These are phyloP conservation scores for Cytospora piceae DNA, from an alignment of 2,329 filamentous ascomycete genomes.

Conservation along the genomic window DNA sequence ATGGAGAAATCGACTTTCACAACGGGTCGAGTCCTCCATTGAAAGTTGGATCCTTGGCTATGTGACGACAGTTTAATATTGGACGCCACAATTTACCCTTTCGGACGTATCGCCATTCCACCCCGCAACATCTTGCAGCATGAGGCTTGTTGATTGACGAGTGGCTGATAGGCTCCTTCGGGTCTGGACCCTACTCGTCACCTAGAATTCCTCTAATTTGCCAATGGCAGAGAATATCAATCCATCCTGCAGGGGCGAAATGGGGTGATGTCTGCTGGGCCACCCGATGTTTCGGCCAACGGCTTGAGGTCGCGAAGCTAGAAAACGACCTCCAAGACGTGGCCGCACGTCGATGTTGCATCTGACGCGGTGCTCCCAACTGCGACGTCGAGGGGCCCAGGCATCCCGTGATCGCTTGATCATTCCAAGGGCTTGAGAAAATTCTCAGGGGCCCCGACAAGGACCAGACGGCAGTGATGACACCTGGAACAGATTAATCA, in stretches of 20 bases:
- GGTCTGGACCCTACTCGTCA: conserved; percentile 20
- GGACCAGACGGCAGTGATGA: background rate
- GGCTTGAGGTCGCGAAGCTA: conserved; percentile 16
- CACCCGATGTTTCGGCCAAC: conserved; percentile 19
- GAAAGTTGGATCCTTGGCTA: conserved; percentile 20
- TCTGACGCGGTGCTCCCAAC: conserved; percentile 20
- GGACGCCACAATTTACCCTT: conserved; percentile 20
- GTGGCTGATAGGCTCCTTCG: conserved; percentile 21
- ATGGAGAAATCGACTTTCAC: background rate
- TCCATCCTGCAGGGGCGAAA: background rate
- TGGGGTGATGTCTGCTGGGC: conserved; percentile 13
- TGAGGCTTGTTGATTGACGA: conserved; percentile 11
- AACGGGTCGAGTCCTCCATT: conserved; percentile 9
- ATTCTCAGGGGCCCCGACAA: background rate
- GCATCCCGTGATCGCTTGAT: conserved; percentile 12
- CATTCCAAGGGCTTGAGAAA: conserved; percentile 9
- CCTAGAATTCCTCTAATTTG: conserved; percentile 7
- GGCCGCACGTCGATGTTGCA: conserved; percentile 15
- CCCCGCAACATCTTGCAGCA: conserved; percentile 13
- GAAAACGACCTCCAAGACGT: conserved; percentile 7
- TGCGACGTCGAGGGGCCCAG: conserved; percentile 7
- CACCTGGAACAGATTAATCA: background rate
- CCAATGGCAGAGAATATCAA: conserved; percentile 8
- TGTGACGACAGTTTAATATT: conserved; percentile 25
- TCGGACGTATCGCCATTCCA: conserved; percentile 12